Conservation (phyloP, 1,284 basidiomycete genomes). For the Sporisorium exsertum region DNA sequence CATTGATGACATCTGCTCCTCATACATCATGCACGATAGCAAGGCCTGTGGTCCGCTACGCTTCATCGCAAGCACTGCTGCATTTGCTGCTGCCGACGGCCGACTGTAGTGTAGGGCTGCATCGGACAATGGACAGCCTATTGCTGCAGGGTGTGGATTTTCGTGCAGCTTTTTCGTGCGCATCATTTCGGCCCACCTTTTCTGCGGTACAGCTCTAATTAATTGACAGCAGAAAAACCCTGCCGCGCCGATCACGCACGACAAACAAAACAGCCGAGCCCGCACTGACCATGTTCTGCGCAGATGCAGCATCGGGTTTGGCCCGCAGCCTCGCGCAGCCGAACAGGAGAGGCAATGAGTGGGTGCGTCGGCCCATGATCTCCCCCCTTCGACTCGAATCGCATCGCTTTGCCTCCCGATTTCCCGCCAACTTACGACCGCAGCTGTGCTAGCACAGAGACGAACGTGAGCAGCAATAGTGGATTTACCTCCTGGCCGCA, state of each 20-base stretch:
- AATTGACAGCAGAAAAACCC: slow-evolving; percentile 13
- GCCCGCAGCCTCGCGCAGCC: slow-evolving; percentile 10
- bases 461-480: too few species aligned
- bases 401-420: too few species aligned
- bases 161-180: slow-evolving; percentile 7
- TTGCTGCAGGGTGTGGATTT: slow-evolving; percentile 8
- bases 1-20: neutral
- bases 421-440: too few species aligned
- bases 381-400: too few species aligned
- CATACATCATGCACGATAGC: neutral
- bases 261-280: neutral
- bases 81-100: neutral
- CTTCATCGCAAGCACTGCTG: neutral
- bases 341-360: neutral
- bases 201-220: slow-evolving; percentile 12
- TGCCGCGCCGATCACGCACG: slow-evolving; percentile 19
- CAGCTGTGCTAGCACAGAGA: too few species aligned
- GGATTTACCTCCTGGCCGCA: too few species aligned
- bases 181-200: slow-evolving; percentile 4
- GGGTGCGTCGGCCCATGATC: too few species aligned
- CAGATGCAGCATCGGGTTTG: slow-evolving; percentile 11
- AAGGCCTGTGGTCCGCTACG: neutral
- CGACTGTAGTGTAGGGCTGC: too few species aligned
- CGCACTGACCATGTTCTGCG: slow-evolving; percentile 3
- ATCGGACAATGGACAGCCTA: neutral